Evolutionary conservation across 768 basidiomycete genomes (phyloP), one percentile per base, ranked within the genome.

Genomic region (Suillus americanus): DNA sequence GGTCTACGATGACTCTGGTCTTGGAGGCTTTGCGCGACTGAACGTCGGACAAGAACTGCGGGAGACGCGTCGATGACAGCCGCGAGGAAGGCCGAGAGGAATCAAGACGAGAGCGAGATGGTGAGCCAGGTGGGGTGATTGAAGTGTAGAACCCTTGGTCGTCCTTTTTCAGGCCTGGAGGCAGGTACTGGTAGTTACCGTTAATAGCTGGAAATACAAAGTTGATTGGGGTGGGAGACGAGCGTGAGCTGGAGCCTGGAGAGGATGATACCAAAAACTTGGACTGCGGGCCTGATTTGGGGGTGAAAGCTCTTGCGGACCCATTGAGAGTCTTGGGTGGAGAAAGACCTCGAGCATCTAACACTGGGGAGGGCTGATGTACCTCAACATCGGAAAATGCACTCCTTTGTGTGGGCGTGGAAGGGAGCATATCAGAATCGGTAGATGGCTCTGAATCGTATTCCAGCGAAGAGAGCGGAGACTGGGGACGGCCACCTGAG

Each of bases 1-100:
- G 79, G 66, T 88, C 86, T 37, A 88, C 84, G 48, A 88, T 84
- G 66, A 85, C 82, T 14, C 87, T 80, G 23, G 87, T 88, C 69
- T 82, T 83, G 25, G 86, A 88, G 38, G 79, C 71, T 25, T 84
- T 79, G 13, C 75, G 78, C 61, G 74, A 66, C 69, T 25, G 61
- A 20, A 69, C 68, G 41, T 82, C 81, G 54, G 82, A 79, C 33
- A 86, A 74, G 73, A 85, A 85, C 9, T 82, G 76, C 0, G 85
- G 84, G 28, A 87, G 76, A 57, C 83, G 75, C 33, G 75, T 73
- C 3, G 74, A 67, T 28, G 75, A 73, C 9, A 76, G 73, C 41
- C 75, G 70, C 51, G 72, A 68, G 64, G 79, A 77, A 33, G 64
- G 65, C n/a, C 66, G 65, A 25, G 62, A 56, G 10, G 65, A 54